Evolutionary conservation across 2,329 filamentous ascomycete species (phyloP), one percentile per base, ranked within the genome.

Genomic region (Fusarium chlamydosporum): DNA sequence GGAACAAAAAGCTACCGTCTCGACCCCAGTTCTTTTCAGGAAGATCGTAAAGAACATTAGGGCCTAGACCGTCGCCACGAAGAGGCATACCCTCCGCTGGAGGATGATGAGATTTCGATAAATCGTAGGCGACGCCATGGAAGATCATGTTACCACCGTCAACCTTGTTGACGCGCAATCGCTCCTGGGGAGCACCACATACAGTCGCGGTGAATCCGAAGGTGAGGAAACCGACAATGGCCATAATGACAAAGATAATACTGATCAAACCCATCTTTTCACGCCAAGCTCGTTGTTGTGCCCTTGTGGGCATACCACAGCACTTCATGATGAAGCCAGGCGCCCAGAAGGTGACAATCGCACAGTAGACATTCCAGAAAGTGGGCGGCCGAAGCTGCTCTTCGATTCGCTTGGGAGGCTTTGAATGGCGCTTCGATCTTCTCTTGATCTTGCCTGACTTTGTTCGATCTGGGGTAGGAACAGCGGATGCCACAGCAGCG

Each of bases 241-340:
- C 87, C 84, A 94, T 96, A 76, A 98, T 94, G 63, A 91, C 77
- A 33, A 97, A 77, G 77, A 99, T 99, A 76, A 99, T 89, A 81
- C 94, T 97, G 81, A 97, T 92, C 61, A 99, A 82, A 4, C 96
- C 96, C 85, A 99, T 96, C 85, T 99, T 99, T 78, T 99, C 96
- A 71, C 96, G 89, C 96, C 96, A 99, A 4, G 96, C 96, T 75
- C 93, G 88, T 76, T 94, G 91, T 79, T 98, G 93, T 16, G 91
- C 93, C 79, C 92, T 96, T 45, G 92, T 86, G 9, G 89, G 89
- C 84, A 92, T 96, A 38, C 94, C 94, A 75, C 94, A 96, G 80
- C 93, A 97, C 70, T 86, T 88, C 56, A 99, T 83, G 29, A 97
- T 81, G 65, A 95, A 92, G 76, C 94, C 91, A 1, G 96, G 96